phyloP scores from a whole-genome alignment of 805 yeast genomes.

The Hyphopichia homilentoma region DNA sequence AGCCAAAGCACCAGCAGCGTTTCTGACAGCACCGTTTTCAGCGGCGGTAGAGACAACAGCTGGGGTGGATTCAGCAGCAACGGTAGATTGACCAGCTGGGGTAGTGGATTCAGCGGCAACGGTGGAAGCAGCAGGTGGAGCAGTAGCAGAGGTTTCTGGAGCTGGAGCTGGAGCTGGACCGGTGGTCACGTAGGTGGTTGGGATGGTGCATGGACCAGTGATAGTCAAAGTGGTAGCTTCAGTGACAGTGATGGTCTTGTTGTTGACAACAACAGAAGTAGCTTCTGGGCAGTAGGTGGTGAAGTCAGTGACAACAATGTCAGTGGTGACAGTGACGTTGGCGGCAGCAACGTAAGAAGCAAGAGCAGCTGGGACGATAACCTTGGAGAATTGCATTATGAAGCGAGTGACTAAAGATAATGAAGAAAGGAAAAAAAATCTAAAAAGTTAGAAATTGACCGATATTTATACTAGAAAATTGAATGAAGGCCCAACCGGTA shows the following conservation, averaged over 20 bases:
- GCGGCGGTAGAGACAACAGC: slow-evolving; percentile 22
- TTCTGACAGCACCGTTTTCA: slow-evolving; percentile 38
- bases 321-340: slow-evolving; percentile 49
- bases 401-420: slow-evolving; percentile 17
- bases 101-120: slow-evolving; percentile 14
- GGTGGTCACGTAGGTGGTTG: slow-evolving; percentile 38
- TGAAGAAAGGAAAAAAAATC: slow-evolving; percentile 1
- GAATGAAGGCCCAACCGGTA: background rate
- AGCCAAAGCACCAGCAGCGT: slow-evolving; percentile 48
- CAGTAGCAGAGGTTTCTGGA: slow-evolving; percentile 9
- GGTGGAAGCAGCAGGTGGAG: slow-evolving; percentile 20
- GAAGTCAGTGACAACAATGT: slow-evolving; percentile 61
- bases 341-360: slow-evolving; percentile 41
- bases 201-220: slow-evolving; percentile 82
- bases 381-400: slow-evolving; percentile 35
- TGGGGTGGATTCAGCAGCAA: slow-evolving; percentile 15
- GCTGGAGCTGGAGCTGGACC: slow-evolving; percentile 14
- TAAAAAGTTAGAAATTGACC: background rate
- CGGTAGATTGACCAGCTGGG: slow-evolving; percentile 13
- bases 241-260: slow-evolving; percentile 69
- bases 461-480: background rate
- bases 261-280: slow-evolving; percentile 62
- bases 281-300: slow-evolving; percentile 79
- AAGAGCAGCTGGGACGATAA: slow-evolving; percentile 36
- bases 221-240: slow-evolving; percentile 78